Conservation (phyloP, 2,329 filamentous ascomycete genomes). For the Harringtonia aguacate region DNA sequence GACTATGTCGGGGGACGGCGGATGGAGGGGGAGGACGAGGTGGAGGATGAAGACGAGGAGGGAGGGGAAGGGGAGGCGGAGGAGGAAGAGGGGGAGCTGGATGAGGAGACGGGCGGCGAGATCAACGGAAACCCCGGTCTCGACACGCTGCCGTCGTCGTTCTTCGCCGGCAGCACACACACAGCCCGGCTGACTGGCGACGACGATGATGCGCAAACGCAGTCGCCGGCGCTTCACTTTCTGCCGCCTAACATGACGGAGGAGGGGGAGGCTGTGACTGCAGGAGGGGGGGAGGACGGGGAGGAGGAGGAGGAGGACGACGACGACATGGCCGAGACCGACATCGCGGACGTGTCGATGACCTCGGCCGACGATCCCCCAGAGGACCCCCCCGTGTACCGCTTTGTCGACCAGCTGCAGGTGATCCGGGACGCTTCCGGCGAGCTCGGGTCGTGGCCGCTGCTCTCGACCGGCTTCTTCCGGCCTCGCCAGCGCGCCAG, state of each 20-base stretch:
- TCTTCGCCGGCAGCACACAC: slow-evolving; percentile 4
- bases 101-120: background rate
- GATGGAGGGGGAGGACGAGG: no score
- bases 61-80: no score
- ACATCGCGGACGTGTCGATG: no score
- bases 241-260: slow-evolving; percentile 9
- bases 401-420: background rate
- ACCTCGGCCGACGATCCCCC: no score
- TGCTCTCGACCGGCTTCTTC: slow-evolving; percentile 21
- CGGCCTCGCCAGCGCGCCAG: slow-evolving; percentile 23
- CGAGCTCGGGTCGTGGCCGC: slow-evolving; percentile 11
- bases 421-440: background rate
- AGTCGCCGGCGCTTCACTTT: slow-evolving; percentile 4
- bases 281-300: background rate
- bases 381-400: background rate
- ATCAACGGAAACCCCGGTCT: slow-evolving; percentile 8
- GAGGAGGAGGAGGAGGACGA: background rate
- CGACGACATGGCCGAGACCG: background rate
- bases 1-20: slow-evolving; percentile 4
- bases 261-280: background rate
- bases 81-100: background rate
- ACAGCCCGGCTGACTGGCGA: background rate
- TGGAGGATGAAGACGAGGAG: no score
- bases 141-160: slow-evolving; percentile 9
- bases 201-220: background rate